Base-by-base conservation (phyloP, 345 rosid genomes). In the Anacardium occidentale region DNA sequence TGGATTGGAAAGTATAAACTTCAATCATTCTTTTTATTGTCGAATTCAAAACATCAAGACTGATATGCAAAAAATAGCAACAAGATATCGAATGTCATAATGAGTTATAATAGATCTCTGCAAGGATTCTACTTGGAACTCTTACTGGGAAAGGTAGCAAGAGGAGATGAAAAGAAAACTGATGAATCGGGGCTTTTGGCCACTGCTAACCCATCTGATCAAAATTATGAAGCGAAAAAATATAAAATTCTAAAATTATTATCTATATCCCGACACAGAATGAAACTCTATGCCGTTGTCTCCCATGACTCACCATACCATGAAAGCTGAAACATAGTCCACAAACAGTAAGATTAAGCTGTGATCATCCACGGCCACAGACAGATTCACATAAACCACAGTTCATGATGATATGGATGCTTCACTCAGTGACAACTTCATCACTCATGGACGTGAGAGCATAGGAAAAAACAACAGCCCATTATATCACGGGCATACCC, bases 101-200 rank as follows among this genome's bases (percentile, higher is more conserved):
- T 15, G 74, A 68, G 77, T 69, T 69, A n/a, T 51, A 56, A 42
- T 62, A 51, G 17, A 69, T 71, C 50, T 73, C 32, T 29, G 73
- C 7, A 66, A 20, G 73, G 75, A 60, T 47, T 50, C 72, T 60
- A 59, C 56, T 78, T 45, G 68, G 68, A 64, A 53, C 74, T 73
- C 66, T 26, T 21, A 29, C 5, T 4, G 18, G 21, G 50, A 12
- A 55, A 26, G 57, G 44, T 22, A 4, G 34, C 62, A 64, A 32
- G 40, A 63, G 59, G 51, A 53, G 25, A 54, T 10, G 17, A 17
- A 47, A 68, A 55, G 69, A 74, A 64, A 80, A 71, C 66, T 52
- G 82, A 77, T 70, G 82, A 76, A 82, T 45, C 69, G 79, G 86
- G 86, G 86, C 82, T 82, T 76, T 37, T 67, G 78, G 81, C 87